A percentile compares a stretch with the other conserved stretches of the same genome.
Evolutionary conservation across 352 stramenopile species (phyloP).

Genomic region (Sclerospora graminicola): DNA sequence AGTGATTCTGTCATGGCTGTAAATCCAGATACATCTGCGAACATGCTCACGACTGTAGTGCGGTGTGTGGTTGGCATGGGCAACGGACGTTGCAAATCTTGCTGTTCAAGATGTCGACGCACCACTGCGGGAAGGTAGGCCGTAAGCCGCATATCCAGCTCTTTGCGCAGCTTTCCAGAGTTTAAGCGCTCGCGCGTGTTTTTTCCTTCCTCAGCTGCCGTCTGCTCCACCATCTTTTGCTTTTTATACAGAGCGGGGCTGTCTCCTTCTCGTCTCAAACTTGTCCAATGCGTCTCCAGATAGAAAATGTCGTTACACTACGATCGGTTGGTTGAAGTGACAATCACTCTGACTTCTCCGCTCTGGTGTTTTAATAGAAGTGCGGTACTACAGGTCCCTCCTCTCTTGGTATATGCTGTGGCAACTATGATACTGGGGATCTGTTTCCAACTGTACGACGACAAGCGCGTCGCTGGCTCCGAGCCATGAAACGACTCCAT

Average conservation of each 20-base stretch:
- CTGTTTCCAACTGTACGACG: constrained; percentile 16
- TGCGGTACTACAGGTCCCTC: background rate
- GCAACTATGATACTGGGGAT: constrained; percentile 1
- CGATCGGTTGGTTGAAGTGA: constrained; percentile 17
- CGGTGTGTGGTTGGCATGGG: constrained; percentile 62
- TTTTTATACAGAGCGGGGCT: background rate
- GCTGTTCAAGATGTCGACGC: constrained; percentile 59
- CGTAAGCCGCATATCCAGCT: constrained; percentile 74
- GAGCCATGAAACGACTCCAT: constrained; percentile 8
- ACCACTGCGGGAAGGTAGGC: constrained; percentile 77
- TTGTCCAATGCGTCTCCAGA: constrained; percentile 13
- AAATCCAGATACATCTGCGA: constrained; percentile 91
- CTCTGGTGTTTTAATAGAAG: background rate
- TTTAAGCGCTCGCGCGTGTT: constrained; percentile 17
- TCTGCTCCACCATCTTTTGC: constrained; percentile 8
- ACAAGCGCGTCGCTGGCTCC: constrained; percentile 2
- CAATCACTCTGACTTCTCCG: constrained; percentile 11
- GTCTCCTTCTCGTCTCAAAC: background rate
- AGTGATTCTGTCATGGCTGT: constrained; percentile 90
- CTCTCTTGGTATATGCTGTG: background rate
- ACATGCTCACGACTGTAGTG: constrained; percentile 84
- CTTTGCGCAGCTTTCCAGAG: constrained; percentile 45
- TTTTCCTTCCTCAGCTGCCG: background rate
- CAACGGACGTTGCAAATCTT: constrained; percentile 27
- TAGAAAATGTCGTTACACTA: constrained; percentile 28